phyloP scores from a whole-genome alignment of 164 flowering plant genomes.

The Buxus sempervirens region DNA sequence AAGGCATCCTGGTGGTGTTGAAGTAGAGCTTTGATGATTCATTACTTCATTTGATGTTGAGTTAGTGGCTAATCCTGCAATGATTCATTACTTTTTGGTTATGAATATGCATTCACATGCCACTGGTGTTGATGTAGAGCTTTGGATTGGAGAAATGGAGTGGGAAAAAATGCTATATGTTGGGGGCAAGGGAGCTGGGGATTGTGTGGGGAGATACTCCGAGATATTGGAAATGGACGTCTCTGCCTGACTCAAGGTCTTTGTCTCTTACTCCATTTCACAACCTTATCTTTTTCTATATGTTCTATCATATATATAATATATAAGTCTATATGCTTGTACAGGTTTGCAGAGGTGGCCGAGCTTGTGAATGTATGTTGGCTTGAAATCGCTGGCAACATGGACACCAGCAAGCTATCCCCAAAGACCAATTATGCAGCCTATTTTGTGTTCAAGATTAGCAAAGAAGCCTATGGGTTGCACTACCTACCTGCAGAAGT shows the following conservation, averaged over 20 bases:
- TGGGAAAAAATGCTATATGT: constrained; percentile 38
- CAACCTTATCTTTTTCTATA: no score
- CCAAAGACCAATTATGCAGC: constrained; percentile 38
- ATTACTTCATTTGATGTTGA: no score
- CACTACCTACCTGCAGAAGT: constrained; percentile 28
- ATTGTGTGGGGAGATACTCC: constrained; percentile 40
- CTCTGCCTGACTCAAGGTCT: constrained; percentile 37
- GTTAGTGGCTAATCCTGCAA: no score
- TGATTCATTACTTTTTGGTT: no score
- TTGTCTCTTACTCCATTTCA: neutral
- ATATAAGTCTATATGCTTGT: neutral
- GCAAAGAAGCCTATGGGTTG: constrained; percentile 36
- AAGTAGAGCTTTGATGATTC: no score
- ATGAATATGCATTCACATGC: no score
- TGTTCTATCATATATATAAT: neutral
- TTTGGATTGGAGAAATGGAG: constrained; percentile 36
- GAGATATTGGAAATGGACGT: constrained; percentile 51
- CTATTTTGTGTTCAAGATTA: constrained; percentile 31
- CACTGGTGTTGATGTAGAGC: constrained; percentile 21
- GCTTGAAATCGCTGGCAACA: constrained; percentile 38
- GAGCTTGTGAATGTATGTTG: constrained; percentile 38
- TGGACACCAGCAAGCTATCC: constrained; percentile 28
- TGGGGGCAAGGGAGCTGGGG: constrained; percentile 46
- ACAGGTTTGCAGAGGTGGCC: constrained; percentile 36
- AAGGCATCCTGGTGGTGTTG: no score